Evolutionary conservation across 805 yeast genomes (phyloP).

Genomic region (Clavispora vitiphila): DNA sequence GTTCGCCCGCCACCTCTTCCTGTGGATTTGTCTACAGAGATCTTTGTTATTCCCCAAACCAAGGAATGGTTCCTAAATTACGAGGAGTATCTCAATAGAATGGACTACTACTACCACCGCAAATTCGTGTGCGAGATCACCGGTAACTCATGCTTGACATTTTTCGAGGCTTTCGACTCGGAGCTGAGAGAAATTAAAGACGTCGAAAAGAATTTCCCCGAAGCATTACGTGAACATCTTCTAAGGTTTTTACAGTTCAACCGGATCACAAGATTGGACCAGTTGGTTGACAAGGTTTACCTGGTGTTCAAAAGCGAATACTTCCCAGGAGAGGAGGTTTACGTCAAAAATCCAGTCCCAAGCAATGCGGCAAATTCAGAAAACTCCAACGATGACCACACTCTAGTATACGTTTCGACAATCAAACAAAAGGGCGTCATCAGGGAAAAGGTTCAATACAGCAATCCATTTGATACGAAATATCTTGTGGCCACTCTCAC

Average conservation of each 20-base stretch:
- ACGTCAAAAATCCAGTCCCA: slow-evolving; percentile 36
- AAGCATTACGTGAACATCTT: slow-evolving; percentile 88
- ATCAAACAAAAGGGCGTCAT: slow-evolving; percentile 53
- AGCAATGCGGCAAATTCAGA: neutral
- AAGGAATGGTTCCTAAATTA: slow-evolving; percentile 83
- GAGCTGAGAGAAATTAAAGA: slow-evolving; percentile 54
- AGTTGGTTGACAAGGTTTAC: slow-evolving; percentile 83
- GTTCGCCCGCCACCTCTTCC: slow-evolving; percentile 58
- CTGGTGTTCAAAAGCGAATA: slow-evolving; percentile 71
- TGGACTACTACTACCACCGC: slow-evolving; percentile 67
- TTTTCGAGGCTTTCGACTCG: slow-evolving; percentile 78
- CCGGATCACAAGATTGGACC: slow-evolving; percentile 74
- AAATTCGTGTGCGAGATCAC: slow-evolving; percentile 95
- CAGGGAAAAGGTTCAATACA: slow-evolving; percentile 81
- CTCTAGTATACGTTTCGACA: slow-evolving; percentile 12
- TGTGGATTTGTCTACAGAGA: slow-evolving; percentile 50
- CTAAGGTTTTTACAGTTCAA: slow-evolving; percentile 79
- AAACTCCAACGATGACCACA: slow-evolving; percentile 2
- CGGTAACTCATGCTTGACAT: slow-evolving; percentile 87
- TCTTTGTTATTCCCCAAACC: slow-evolving; percentile 80
- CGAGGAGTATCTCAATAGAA: slow-evolving; percentile 64
- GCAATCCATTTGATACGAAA: slow-evolving; percentile 44
- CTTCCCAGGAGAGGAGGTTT: slow-evolving; percentile 86
- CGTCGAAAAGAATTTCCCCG: slow-evolving; percentile 83
- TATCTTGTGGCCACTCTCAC: slow-evolving; percentile 63